Conservation (phyloP, 352 stramenopile genomes). For the Globisporangium rhizosaccharum region DNA sequence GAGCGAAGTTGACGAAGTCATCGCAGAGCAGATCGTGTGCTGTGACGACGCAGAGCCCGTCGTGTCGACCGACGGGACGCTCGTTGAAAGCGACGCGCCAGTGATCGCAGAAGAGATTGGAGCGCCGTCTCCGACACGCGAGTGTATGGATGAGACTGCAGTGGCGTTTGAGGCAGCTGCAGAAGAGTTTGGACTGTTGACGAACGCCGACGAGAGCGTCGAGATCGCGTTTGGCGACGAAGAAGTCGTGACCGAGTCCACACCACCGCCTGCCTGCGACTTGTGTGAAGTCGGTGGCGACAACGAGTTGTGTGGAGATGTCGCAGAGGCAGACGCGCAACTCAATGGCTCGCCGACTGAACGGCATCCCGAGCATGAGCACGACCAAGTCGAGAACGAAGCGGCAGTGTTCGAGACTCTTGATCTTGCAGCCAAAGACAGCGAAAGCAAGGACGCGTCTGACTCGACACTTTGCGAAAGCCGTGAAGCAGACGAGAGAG, state of each 20-base stretch:
- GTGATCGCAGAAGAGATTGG: conserved; percentile 12
- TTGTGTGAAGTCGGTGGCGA: neutral
- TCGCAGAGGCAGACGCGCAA: neutral
- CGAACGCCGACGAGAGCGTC: neutral
- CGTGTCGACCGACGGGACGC: neutral
- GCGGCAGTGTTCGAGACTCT: too few relatives aligned
- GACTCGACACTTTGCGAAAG: too few relatives aligned
- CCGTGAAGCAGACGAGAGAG: too few relatives aligned
- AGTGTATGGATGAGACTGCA: neutral
- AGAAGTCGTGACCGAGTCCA: conserved; percentile 4
- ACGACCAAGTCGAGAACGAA: too few relatives aligned
- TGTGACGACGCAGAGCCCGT: neutral
- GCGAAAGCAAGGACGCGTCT: too few relatives aligned
- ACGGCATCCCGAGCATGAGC: too few relatives aligned
- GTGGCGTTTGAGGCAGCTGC: neutral
- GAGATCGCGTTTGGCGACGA: conserved; percentile 1
- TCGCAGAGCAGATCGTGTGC: conserved; percentile 6
- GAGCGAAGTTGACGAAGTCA: conserved; percentile 7
- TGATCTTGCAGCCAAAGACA: too few relatives aligned
- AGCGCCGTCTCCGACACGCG: conserved; percentile 8
- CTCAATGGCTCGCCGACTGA: too few relatives aligned
- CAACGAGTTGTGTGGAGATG: neutral
- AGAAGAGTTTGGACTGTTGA: too few relatives aligned
- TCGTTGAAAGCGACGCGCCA: conserved; percentile 3
- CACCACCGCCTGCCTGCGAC: neutral